Base-by-base conservation (phyloP, 176 grass and related monocot genomes). In the Oryza officinalis region DNA sequence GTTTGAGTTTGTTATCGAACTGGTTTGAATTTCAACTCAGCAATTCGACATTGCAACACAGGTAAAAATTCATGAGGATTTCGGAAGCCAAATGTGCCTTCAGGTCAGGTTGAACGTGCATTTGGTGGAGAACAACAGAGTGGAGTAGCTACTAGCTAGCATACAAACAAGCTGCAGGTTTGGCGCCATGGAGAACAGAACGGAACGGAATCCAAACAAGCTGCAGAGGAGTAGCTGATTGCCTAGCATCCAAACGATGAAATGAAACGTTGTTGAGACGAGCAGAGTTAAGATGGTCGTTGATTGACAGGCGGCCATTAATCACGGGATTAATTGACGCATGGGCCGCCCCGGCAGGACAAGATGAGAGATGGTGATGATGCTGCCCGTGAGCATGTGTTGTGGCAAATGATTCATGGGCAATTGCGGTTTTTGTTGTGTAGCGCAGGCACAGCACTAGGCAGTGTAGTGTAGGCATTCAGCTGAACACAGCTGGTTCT, bases 401-500 rank as follows among this genome's bases (percentile, higher is more conserved):
- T 54, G 45, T 11, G 31, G 10, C 22, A 60, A 72, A 83, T 83
- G 69, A 72, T 73, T 84, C 72, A 27, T 10, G 2, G 71, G 27
- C 27, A 52, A 54, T 10, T 27, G 69, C 23, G 38, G 45, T 6
- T 52, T 50, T 84, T 76, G 82, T 68, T 67, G 30, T 9, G 41
- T 67, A 57, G 71, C 45, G 50, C 6, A 22, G 50, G 52, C 35
- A 23, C 69, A 41, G 10, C 40, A 41, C 40, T 41, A 41, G 0
- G 10, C 37, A 38, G 37, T 38, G 40, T 10, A 10, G 40, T 40
- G 38, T 83, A 61, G 52, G 80, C 41, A 50, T 49, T 49, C 60
- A 52, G 57, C 37, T 75, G 69, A 37, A 47, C 13, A 4, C 23
- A 30, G 13, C 43, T 20, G 71, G 17, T 64, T 54, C 31, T 37